Conservation (phyloP, 805 yeast genomes). For the Saccharomycopsis sp. region DNA sequence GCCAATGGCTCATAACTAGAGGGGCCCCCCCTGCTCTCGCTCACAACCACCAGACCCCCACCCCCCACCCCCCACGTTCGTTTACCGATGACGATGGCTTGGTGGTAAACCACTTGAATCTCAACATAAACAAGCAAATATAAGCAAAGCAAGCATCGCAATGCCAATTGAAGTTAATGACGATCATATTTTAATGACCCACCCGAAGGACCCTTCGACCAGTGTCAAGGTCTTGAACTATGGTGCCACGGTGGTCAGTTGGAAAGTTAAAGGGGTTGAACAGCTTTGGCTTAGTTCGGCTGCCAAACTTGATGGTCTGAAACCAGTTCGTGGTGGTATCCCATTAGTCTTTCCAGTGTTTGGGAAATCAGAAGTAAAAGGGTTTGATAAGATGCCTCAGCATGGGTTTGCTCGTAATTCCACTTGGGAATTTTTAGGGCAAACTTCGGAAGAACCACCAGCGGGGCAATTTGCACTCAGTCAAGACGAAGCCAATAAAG, state of each 20-base stretch:
- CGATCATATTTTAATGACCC: conserved; percentile 10
- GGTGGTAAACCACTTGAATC: too few relatives aligned
- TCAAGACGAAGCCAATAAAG: conserved; percentile 71
- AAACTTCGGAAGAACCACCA: conserved; percentile 59
- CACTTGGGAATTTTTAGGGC: conserved; percentile 91
- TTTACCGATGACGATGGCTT: background rate
- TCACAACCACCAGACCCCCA: too few relatives aligned
- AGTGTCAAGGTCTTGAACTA: conserved; percentile 64
- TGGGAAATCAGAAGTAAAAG: conserved; percentile 62
- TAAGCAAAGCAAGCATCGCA: background rate
- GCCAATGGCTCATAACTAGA: background rate
- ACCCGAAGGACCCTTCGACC: conserved; percentile 28
- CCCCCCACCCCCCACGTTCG: background rate
- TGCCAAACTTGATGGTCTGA: conserved; percentile 84
- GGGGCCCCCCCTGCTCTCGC: background rate
- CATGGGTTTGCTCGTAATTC: conserved; percentile 94
- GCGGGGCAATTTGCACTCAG: conserved; percentile 87
- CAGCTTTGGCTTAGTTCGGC: conserved; percentile 76
- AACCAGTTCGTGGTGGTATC: conserved; percentile 95
- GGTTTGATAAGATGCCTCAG: conserved; percentile 70
- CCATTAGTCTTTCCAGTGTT: conserved; percentile 94
- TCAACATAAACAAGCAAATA: too few relatives aligned
- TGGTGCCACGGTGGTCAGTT: conserved; percentile 86
- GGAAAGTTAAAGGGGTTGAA: conserved; percentile 68
- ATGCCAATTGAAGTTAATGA: conserved; percentile 7